Evolutionary conservation across 371 early-diverging fungal genomes (phyloP), one percentile per base, ranked within the genome.

Genomic region (Conidiobolus incongruus): DNA sequence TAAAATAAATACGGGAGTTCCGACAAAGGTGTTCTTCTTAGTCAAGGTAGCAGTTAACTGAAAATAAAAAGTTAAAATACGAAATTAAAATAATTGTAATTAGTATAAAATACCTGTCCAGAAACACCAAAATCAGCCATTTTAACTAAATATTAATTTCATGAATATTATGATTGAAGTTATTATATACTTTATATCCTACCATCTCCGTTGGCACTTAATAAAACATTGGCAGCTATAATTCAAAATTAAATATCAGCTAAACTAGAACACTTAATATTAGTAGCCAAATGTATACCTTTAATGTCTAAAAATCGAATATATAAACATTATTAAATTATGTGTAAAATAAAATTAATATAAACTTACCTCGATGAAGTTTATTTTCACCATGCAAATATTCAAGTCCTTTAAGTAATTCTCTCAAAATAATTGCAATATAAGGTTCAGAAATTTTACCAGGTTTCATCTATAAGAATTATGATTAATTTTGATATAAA

Each of bases 101-200:
- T 15, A 15, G 20, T 16, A n/a, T 13, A 38, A 26, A 16, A 38
- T 56, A 76, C 69, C 64, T 91, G 93, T 29, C 89, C 92, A 11
- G 90, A 87, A 10, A 96, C 95, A 23, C 97, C 97, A 68, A 96
- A 96, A 62, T 96, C 97, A 17, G 94, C 92, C 50, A 96, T 62
- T 53, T 94, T 92, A 40, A 93, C 90, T 65, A 52, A 37, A 38
- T 8, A 22, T n/a, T n/a, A 24, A 19, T 47, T 3, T n/a, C n/a
- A 10, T 38, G 21, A 23, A 19, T 7, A 8, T 32, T 10, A 22
- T 15, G 26, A 35, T 23, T 39, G 40, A 32, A 35, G 44, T 10
- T 7, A 13, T 28, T 17, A 19, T 28, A 20, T 24, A 38, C 46
- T 47, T n/a, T n/a, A n/a, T n/a, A n/a, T 35, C 46, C 46, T 58